Percentiles rank a stretch among this genome's conserved stretches.
phyloP scores from a whole-genome alignment of 2,329 filamentous ascomycete genomes.

The Colletotrichum gigasporum region DNA sequence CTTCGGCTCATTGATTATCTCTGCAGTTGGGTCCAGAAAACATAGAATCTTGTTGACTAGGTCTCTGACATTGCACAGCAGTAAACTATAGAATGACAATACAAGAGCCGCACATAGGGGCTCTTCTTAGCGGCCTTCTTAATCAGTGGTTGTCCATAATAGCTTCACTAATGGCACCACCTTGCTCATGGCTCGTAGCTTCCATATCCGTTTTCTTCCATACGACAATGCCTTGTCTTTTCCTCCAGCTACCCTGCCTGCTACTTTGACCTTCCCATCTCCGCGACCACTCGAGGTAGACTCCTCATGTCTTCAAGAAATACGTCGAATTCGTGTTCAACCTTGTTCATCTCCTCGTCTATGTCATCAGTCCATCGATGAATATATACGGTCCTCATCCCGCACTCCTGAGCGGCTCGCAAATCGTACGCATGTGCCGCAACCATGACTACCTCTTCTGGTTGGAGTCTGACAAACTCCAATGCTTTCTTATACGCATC shows the following conservation, averaged over 20 bases:
- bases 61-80: too few species aligned
- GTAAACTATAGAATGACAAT: too few species aligned
- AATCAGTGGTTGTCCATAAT: too few species aligned
- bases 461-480: slow-evolving; percentile 50
- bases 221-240: too few species aligned
- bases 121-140: too few species aligned
- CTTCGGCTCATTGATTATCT: background rate
- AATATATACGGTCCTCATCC: slow-evolving; percentile 63
- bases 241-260: too few species aligned
- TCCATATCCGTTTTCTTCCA: too few species aligned
- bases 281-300: slow-evolving; percentile 24
- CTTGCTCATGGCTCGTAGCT: too few species aligned
- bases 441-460: slow-evolving; percentile 61
- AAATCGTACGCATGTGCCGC: slow-evolving; percentile 65
- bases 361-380: slow-evolving; percentile 63
- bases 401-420: slow-evolving; percentile 55
- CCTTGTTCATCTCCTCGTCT: slow-evolving; percentile 52
- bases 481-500: slow-evolving; percentile 56
- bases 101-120: too few species aligned
- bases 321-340: slow-evolving; percentile 50
- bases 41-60: too few species aligned
- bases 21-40: too few species aligned
- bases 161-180: too few species aligned
- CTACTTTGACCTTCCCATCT: background rate
- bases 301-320: slow-evolving; percentile 38